These are phyloP conservation scores for Lindgomyces ingoldianus DNA, from an alignment of 495 filamentous ascomycete genomes.

Conservation along the genomic window DNA sequence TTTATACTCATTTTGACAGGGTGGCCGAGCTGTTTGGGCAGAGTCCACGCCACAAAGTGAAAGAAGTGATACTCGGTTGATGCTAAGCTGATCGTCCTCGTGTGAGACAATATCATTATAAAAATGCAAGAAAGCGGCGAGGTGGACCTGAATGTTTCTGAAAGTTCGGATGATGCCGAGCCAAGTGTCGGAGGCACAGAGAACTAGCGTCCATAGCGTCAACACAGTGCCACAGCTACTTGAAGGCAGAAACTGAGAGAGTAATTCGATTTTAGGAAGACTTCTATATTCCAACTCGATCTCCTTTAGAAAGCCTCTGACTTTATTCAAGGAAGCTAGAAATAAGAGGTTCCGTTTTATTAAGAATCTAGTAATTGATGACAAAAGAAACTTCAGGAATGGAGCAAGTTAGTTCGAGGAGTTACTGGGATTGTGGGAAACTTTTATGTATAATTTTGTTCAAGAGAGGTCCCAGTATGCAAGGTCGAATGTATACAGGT, in stretches of 20 bases:
- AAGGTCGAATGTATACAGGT: neutral
- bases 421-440: neutral
- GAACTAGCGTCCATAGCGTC: neutral
- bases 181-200: neutral
- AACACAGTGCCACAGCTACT: neutral
- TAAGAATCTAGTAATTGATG: too few species aligned
- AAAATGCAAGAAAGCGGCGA: neutral
- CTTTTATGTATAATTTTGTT: neutral
- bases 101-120: neutral
- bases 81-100: neutral
- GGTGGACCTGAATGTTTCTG: neutral
- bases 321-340: too few species aligned
- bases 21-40: neutral
- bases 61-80: neutral
- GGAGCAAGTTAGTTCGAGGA: too few species aligned
- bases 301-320: neutral
- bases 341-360: too few species aligned
- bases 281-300: neutral
- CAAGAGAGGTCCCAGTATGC: neutral
- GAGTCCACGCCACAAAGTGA: neutral
- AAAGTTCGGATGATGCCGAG: neutral
- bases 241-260: neutral
- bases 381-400: too few species aligned
- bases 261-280: neutral
- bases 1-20: neutral